Conservation (phyloP, 495 filamentous ascomycete genomes). For the Pseudomonodictys pantanalensis region DNA sequence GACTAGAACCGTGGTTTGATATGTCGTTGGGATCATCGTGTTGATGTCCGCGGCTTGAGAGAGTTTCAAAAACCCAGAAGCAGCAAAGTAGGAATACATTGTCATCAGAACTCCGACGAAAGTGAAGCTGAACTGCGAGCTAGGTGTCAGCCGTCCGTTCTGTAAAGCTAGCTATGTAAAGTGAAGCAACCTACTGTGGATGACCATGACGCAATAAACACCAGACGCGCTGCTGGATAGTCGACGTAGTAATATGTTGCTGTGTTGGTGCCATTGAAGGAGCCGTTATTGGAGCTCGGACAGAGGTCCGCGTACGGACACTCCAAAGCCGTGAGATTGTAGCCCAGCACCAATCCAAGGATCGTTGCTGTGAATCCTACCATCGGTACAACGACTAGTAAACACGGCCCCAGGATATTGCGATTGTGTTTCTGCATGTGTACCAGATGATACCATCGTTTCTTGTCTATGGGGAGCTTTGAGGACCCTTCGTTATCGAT, state of each 20-base stretch:
- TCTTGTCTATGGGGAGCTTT: too few species aligned
- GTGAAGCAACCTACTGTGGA: too few species aligned
- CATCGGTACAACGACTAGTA: neutral
- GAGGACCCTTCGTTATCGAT: too few species aligned
- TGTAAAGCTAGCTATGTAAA: too few species aligned
- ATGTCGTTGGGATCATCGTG: neutral
- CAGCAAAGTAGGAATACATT: neutral
- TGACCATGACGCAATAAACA: slow-evolving; percentile 14
- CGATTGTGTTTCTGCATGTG: too few species aligned
- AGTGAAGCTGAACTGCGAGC: slow-evolving; percentile 5
- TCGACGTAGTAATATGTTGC: slow-evolving; percentile 9
- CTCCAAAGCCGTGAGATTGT: neutral
- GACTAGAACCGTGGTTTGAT: slow-evolving; percentile 14
- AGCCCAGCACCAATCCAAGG: neutral
- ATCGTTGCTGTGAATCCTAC: neutral
- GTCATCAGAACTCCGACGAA: slow-evolving; percentile 14
- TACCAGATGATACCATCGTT: too few species aligned
- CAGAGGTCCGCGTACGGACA: slow-evolving; percentile 16
- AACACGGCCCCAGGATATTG: neutral
- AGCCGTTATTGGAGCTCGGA: neutral
- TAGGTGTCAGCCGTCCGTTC: too few species aligned
- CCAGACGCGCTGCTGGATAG: slow-evolving; percentile 9
- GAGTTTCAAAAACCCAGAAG: too few species aligned
- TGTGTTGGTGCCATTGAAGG: neutral
- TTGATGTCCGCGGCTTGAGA: neutral